Base-by-base conservation (phyloP, 2,329 filamentous ascomycete species). In the Lojkania enalia region DNA sequence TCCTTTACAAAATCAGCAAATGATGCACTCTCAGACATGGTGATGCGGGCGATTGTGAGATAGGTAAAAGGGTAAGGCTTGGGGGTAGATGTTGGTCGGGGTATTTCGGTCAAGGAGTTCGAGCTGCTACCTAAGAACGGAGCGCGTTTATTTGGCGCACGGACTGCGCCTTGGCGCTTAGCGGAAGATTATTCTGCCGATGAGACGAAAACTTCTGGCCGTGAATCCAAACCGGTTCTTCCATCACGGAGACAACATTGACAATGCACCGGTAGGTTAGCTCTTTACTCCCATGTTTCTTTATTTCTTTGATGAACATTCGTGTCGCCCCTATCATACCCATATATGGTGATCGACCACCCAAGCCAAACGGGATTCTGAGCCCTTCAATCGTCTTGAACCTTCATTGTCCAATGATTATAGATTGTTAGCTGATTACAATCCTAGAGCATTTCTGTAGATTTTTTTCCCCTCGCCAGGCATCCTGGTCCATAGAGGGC, bases 271-370 rank as follows among this genome's bases (percentile, higher is more conserved):
- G n/a, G n/a, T n/a, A n/a, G n/a, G n/a, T n/a, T n/a, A n/a, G n/a
- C n/a, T n/a, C n/a, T n/a, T n/a, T 9, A 27, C 41, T 29, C 46
- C 13, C 15, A 21, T 36, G 39, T 35, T 38, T 37, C 35, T 37
- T 47, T 31, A 31, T 35, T 44, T 30, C 48, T 44, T 61, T 64
- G 66, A 69, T 63, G 66, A 69, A 62, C 57, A 51, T 60, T 58
- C 53, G 66, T 69, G 66, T 69, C 66, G 66, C 66, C 66, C 66
- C 66, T 69, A 69, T 69, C 66, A 62, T 62, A 69, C 62, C 57
- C 49, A 63, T 52, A 41, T 53, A 65, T 69, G 66, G 63, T 68
- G 66, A 69, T 67, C 57, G 66, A 69, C 64, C 60, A 60, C 64
- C 61, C 65, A 48, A 67, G 66, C 66, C 66, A 69, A 69, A 69